Base-by-base conservation (phyloP, 768 basidiomycete species). In the Rubroboletus pulcherrimus region DNA sequence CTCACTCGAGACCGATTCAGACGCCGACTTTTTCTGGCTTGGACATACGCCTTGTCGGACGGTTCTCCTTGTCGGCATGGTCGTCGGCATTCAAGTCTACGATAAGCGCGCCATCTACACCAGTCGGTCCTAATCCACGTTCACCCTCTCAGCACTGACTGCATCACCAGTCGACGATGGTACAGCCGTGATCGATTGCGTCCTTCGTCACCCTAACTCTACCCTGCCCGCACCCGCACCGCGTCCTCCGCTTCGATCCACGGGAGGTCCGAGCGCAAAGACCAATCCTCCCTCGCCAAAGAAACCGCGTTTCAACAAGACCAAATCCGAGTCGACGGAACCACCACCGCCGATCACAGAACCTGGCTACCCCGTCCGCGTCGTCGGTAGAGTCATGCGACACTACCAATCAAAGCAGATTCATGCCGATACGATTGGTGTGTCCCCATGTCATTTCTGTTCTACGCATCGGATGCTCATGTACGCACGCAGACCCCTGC, bases 151-250 rank as follows among this genome's bases (percentile, higher is more conserved):
- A n/a, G 17, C 43, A 14, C 48, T 58, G 45, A 61, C 42, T 0
- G 10, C 33, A 14, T 46, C 19, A 7, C 30, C 49, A 91, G 87
- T 91, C 55, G 90, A 92, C 63, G 90, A 92, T 61, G 87, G 89
- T 6, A 87, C 88, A 2, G 83, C 74, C 30, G 83, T 86, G 4
- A 76, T 92, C 26, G 89, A 91, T 44, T 91, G 89, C 62, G 64
- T 74, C 3, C 78, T 82, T 63, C 74, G 72, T 24, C 72, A 74
- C 40, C 67, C 70, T 35, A 72, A 69, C n/a, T 67, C 67, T 6
- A 59, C 68, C 24, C 65, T 67, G 10, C 57, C 63, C 1, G 40
- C 50, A 26, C 58, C 64, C 4, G 43, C 42, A 38, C 29, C 35
- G 4, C 63, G 48, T n/a, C 45, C 53, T 15, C 40, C 51, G 1